A percentile compares a stretch with the other conserved stretches of the same genome.
phyloP scores from a whole-genome alignment of 179 eudicot species.

The Amaranthus tricolor region DNA sequence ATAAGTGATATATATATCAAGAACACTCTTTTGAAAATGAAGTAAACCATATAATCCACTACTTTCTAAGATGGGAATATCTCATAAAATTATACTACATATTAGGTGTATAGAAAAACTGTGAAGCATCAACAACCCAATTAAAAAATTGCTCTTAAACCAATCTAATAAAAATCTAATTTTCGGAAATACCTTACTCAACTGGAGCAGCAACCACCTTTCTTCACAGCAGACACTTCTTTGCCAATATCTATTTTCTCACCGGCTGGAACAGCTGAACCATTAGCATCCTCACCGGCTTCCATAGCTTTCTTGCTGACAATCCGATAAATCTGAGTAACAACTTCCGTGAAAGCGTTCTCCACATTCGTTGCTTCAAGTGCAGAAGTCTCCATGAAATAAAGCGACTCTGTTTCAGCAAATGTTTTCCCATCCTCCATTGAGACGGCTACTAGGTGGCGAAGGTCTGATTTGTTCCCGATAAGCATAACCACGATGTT shows the following conservation, averaged over 20 bases:
- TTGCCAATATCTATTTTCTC: constrained; percentile 60
- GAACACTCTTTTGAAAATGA: no score
- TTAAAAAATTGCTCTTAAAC: no score
- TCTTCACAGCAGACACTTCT: constrained; percentile 40
- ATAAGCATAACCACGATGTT: constrained; percentile 56
- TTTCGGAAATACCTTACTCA: neutral
- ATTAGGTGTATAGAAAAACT: no score
- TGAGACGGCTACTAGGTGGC: constrained; percentile 62
- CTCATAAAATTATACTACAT: no score
- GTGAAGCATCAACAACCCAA: no score
- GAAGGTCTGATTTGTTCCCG: constrained; percentile 37
- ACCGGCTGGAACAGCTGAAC: constrained; percentile 46
- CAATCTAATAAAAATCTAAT: no score
- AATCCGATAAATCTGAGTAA: constrained; percentile 48
- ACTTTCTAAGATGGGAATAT: no score
- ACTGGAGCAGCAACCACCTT: constrained; percentile 44
- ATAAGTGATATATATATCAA: no score
- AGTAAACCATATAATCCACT: no score
- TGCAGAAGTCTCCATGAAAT: constrained; percentile 46
- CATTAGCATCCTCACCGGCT: constrained; percentile 39
- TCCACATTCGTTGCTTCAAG: constrained; percentile 49
- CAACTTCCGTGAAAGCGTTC: constrained; percentile 60
- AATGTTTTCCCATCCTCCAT: constrained; percentile 63
- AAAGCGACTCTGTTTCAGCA: constrained; percentile 66
- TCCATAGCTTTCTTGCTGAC: constrained; percentile 68